A percentile compares a stretch with the other conserved stretches of the same genome.
These are phyloP conservation scores for Nepenthes gracilis DNA, from an alignment of 148 eudicot genomes.

Conservation along the genomic window DNA sequence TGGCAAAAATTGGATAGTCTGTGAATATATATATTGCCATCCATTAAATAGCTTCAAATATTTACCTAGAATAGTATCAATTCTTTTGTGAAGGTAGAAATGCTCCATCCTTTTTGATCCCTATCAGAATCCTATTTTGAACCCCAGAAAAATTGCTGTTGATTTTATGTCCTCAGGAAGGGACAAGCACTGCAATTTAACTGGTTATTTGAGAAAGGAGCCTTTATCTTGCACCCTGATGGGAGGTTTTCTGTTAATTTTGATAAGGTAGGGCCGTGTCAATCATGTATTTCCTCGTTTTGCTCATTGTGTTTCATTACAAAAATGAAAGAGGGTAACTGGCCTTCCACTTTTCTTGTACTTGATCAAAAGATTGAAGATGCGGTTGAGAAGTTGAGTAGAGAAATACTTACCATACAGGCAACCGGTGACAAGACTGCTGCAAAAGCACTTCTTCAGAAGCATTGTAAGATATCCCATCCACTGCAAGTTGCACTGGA, in stretches of 20 bases:
- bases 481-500: conserved; percentile 63
- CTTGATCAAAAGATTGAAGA: conserved; percentile 34
- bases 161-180: conserved; percentile 38
- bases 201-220: conserved; percentile 85
- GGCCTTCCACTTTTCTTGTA: not conserved
- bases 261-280: conserved; percentile 44
- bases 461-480: conserved; percentile 46
- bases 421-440: conserved; percentile 78
- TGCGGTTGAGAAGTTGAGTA: conserved; percentile 75
- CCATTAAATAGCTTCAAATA: no score
- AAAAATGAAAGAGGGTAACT: not conserved
- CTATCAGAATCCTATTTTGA: not conserved
- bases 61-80: no score
- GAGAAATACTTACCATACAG: conserved; percentile 86
- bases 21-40: no score
- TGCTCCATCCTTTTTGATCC: not conserved
- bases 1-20: no score
- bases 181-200: conserved; percentile 97
- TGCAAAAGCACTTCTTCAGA: conserved; percentile 46
- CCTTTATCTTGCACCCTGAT: conserved; percentile 65
- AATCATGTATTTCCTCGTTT: not conserved
- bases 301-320: not conserved
- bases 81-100: not conserved
- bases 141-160: not conserved
- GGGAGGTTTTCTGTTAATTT: conserved; percentile 77